Evolutionary conservation across 768 basidiomycete genomes (phyloP).

Genomic region (Lactarius hatsudake): DNA sequence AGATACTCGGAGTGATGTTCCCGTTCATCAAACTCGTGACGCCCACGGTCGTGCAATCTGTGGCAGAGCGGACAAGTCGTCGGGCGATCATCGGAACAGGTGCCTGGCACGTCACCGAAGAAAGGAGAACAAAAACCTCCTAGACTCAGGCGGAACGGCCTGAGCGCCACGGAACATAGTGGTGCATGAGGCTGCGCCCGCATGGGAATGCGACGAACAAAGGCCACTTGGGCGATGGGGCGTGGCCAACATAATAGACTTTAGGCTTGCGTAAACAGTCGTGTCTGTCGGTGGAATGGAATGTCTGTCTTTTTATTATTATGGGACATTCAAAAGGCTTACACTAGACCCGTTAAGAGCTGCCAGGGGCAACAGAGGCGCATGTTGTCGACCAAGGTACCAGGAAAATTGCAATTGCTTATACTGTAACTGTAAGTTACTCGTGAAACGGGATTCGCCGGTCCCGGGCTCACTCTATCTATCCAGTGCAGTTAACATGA

Average conservation of each 20-base stretch:
- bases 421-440: not conserved
- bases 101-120: not conserved
- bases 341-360: conserved; percentile 1
- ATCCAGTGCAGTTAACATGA: conserved; percentile 4
- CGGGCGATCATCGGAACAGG: not conserved
- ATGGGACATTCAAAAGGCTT: not conserved
- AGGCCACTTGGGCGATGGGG: not conserved
- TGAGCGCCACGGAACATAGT: not conserved
- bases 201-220: conserved; percentile 4
- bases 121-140: not conserved
- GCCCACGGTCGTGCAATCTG: not conserved
- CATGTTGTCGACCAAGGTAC: not conserved
- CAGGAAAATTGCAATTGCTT: not conserved
- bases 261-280: conserved; percentile 12
- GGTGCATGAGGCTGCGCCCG: not conserved
- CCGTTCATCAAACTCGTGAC: not conserved
- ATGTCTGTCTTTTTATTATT: not conserved
- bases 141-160: not conserved
- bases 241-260: conserved; percentile 3
- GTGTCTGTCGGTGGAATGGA: conserved; percentile 1
- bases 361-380: not conserved
- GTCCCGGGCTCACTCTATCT: not conserved
- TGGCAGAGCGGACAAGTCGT: too few relatives aligned
- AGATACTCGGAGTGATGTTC: not conserved
- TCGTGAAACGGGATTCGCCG: not conserved